phyloP scores from a whole-genome alignment of 1,284 basidiomycete genomes.

The Ustilago trichophora region DNA sequence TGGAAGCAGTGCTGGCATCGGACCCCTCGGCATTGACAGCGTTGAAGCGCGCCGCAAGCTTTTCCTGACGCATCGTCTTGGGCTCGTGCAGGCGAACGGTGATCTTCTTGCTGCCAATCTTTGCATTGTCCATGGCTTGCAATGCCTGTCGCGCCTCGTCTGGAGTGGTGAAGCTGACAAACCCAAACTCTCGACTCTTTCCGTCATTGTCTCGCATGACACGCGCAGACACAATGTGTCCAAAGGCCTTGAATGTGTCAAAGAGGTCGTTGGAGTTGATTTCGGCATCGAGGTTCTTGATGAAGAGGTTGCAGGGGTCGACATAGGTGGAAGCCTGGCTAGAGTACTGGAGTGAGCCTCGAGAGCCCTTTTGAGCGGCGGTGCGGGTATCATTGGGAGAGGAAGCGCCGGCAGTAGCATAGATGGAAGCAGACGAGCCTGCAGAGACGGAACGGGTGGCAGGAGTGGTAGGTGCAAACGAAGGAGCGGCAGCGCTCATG shows the following conservation, averaged over 20 bases:
- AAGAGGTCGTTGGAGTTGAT: conserved; percentile 52
- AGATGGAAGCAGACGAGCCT: conserved; percentile 47
- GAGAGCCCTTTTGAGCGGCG: conserved; percentile 14
- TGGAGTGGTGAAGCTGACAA: conserved; percentile 76
- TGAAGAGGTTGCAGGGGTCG: conserved; percentile 63
- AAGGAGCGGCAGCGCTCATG: conserved; percentile 49
- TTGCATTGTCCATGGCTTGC: conserved; percentile 73
- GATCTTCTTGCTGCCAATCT: conserved; percentile 73
- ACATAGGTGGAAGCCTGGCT: conserved; percentile 52
- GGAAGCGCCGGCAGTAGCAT: conserved; percentile 22
- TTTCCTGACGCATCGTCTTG: conserved; percentile 85
- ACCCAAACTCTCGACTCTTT: conserved; percentile 90
- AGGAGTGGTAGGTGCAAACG: conserved; percentile 41
- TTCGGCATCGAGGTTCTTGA: conserved; percentile 57
- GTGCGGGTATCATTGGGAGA: conserved; percentile 1
- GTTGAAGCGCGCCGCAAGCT: conserved; percentile 78
- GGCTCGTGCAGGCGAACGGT: conserved; percentile 88
- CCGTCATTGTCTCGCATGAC: conserved; percentile 90
- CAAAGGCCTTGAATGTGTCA: conserved; percentile 53
- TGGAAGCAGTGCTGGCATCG: not conserved
- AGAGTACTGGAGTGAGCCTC: conserved; percentile 50
- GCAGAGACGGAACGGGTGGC: conserved; percentile 33
- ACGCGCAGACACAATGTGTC: conserved; percentile 74
- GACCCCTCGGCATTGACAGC: conserved; percentile 13
- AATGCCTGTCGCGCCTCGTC: conserved; percentile 75